Evolutionary conservation across 345 rosid species (phyloP), one percentile per base, ranked within the genome.

Genomic region (Acer campestre): DNA sequence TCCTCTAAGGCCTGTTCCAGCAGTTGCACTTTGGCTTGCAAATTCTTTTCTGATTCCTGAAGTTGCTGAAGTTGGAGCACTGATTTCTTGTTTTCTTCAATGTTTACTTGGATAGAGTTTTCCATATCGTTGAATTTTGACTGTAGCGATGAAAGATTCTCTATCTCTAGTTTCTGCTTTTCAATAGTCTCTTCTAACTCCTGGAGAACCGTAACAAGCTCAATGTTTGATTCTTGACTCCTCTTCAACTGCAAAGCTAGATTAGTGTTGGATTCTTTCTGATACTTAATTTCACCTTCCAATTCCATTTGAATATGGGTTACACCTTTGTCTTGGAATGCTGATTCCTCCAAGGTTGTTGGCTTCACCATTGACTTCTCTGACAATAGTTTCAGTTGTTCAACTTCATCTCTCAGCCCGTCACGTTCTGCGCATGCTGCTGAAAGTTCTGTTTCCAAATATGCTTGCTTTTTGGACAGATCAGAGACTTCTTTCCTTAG

Each of bases 221-320:
- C 91, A 56, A 70, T 76, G 69, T 90, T 90, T n/a, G 91, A 87
- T 73, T 87, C 92, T 62, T 86, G 94, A 82, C 89, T 89, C 82
- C 81, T 85, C 46, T 87, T 81, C 85, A 89, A 78, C 80, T 89
- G 92, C 82, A 87, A 55, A 71, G 82, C 31, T 61, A 90, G 83
- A 81, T 69, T 72, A 12, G 80, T 80, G 75, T 82, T 86, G 42
- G 84, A 69, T 78, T 90, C 86, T 74, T 85, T 82, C 63, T 74
- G 88, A 73, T 85, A 81, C 78, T 81, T 82, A 11, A 85, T 73
- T 78, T 90, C 94, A 73, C 80, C 84, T 78, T 82, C 89, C 79
- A 89, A 61, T 38, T 88, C 89, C 80, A 85, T 80, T 20, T 76
- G 72, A 53, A 80, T n/a, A 10, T 63, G 75, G 66, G 20, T 18